phyloP scores from a whole-genome alignment of 805 yeast genomes.

The Metschnikowia lunata region DNA sequence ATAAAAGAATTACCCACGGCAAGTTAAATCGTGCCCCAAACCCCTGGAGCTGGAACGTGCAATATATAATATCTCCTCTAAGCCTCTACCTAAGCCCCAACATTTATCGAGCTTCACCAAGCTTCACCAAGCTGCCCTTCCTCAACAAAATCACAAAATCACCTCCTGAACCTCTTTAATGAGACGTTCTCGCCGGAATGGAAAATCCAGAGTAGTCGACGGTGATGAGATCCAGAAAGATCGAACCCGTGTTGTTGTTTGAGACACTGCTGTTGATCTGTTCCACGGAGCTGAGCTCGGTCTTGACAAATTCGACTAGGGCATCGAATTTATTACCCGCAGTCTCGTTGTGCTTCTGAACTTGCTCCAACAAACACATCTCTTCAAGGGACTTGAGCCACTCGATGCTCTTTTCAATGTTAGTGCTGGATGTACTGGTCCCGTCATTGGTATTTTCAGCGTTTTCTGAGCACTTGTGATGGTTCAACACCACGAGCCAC shows the following conservation, averaged over 20 bases:
- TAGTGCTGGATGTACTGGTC: conserved; percentile 2
- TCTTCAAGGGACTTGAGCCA: conserved; percentile 31
- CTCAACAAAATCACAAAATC: too few relatives aligned
- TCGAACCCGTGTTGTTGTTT: conserved; percentile 12
- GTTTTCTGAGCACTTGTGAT: conserved; percentile 20
- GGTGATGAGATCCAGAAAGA: conserved; percentile 36
- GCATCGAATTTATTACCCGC: conserved; percentile 40
- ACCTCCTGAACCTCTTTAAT: conserved; percentile 14
- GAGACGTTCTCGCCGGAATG: conserved; percentile 32
- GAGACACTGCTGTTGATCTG: conserved; percentile 17
- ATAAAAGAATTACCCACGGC: too few relatives aligned
- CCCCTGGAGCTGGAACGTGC: too few relatives aligned
- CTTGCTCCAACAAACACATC: conserved; percentile 37
- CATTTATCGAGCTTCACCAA: too few relatives aligned
- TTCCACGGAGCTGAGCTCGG: conserved; percentile 34
- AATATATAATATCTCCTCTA: too few relatives aligned
- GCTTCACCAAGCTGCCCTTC: too few relatives aligned
- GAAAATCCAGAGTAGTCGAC: conserved; percentile 42
- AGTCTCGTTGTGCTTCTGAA: conserved; percentile 42
- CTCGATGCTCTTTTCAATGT: conserved; percentile 17
- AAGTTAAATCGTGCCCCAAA: too few relatives aligned
- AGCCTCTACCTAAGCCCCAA: too few relatives aligned
- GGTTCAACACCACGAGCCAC: conserved; percentile 50
- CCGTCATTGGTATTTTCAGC: conserved; percentile 7
- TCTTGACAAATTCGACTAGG: conserved; percentile 42